These are phyloP conservation scores for Globisporangium rhizosaccharum DNA, from an alignment of 352 stramenopile species.

Conservation along the genomic window DNA sequence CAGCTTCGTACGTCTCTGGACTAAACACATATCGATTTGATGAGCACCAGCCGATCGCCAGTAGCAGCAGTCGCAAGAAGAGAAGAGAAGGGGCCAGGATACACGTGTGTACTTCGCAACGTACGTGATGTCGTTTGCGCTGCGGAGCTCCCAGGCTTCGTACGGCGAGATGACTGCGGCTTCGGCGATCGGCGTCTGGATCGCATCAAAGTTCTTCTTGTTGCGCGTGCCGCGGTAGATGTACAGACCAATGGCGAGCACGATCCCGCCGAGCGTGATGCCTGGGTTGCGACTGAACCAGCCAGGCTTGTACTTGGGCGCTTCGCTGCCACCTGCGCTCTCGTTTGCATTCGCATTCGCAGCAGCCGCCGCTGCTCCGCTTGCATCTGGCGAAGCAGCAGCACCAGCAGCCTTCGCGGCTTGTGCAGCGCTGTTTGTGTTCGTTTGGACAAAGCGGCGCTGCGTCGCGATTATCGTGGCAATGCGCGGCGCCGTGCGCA, in stretches of 20 bases:
- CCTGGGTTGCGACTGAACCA: conserved; percentile 85
- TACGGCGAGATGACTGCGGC: conserved; percentile 75
- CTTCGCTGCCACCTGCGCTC: conserved; percentile 4
- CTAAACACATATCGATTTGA: conserved; percentile 15
- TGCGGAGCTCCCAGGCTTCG: conserved; percentile 81
- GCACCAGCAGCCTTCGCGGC: background rate
- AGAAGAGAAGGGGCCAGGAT: background rate
- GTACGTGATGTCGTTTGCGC: conserved; percentile 76
- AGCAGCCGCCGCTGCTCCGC: too few species aligned
- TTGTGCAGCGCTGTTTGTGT: background rate
- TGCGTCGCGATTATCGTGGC: background rate
- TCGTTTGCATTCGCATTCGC: background rate
- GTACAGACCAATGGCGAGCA: conserved; percentile 62
- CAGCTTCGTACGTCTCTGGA: conserved; percentile 39
- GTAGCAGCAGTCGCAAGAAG: background rate
- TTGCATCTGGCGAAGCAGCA: too few species aligned
- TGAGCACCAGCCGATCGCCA: background rate
- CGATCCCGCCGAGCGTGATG: conserved; percentile 62
- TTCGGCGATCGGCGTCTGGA: conserved; percentile 72
- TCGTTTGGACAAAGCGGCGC: conserved; percentile 7
- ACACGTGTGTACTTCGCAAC: background rate
- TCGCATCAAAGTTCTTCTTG: conserved; percentile 77
- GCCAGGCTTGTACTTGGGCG: conserved; percentile 76
- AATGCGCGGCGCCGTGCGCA: background rate
- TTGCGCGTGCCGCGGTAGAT: conserved; percentile 66